phyloP scores from a whole-genome alignment of 176 grass and related monocot species.

The Areca catechu region DNA sequence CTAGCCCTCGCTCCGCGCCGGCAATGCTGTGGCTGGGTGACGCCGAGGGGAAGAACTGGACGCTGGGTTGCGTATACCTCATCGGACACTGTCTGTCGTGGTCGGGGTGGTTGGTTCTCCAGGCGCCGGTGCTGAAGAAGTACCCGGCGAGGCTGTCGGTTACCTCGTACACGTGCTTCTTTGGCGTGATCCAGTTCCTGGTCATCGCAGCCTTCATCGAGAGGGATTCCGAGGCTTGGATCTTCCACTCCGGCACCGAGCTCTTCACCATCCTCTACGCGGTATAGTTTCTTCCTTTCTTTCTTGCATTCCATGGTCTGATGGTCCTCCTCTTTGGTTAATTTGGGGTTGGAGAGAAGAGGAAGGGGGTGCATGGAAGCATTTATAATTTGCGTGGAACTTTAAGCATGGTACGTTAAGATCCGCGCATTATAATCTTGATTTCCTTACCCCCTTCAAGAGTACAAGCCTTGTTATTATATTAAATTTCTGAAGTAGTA shows the following conservation, averaged over 20 bases:
- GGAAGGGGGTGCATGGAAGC: too few species aligned
- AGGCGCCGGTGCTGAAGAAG: slow-evolving; percentile 89
- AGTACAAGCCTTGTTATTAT: too few species aligned
- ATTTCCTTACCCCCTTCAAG: too few species aligned
- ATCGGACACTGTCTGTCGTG: slow-evolving; percentile 96
- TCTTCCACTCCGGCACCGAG: slow-evolving; percentile 85
- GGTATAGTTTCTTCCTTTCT: slow-evolving; percentile 22
- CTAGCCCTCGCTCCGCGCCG: not conserved
- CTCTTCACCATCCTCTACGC: slow-evolving; percentile 96
- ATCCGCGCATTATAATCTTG: too few species aligned
- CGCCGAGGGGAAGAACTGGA: slow-evolving; percentile 64
- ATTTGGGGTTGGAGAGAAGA: too few species aligned
- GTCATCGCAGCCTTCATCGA: slow-evolving; percentile 97
- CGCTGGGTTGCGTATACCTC: slow-evolving; percentile 81
- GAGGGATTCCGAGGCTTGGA: slow-evolving; percentile 73
- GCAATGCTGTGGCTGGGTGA: slow-evolving; percentile 22
- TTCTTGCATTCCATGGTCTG: not conserved
- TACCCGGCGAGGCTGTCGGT: slow-evolving; percentile 88
- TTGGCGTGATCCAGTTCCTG: slow-evolving; percentile 96
- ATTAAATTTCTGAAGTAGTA: too few species aligned
- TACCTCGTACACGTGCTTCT: slow-evolving; percentile 98
- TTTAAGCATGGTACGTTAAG: too few species aligned
- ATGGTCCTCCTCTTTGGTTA: too few species aligned
- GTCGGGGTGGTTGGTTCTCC: slow-evolving; percentile 96
- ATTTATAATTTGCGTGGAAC: too few species aligned